Base-by-base conservation (phyloP, 2,329 filamentous ascomycete genomes). In the Diaporthe nobilis region DNA sequence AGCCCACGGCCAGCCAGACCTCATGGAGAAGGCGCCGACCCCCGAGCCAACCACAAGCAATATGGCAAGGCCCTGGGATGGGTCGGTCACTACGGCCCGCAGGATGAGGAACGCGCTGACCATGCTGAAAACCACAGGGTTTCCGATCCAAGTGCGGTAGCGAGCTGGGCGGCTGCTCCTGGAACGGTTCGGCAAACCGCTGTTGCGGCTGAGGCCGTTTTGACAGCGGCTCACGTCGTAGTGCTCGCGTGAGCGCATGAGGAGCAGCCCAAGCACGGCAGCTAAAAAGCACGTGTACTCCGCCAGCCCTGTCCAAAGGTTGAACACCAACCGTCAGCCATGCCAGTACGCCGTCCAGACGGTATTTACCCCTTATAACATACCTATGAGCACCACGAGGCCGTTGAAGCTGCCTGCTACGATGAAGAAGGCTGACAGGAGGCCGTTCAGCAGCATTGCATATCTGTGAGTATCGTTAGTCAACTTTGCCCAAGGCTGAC, bases 31-130 rank as follows among this genome's bases (percentile, higher is more conserved):
- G 22, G 79, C 75, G 72, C 73, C 80, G 72, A 82, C 74, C 74
- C 80, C 80, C 17, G 81, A 75, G 13, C 78, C 61, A 73, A 79
- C 79, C 77, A 81, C 80, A 65, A 79, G 79, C 70, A 82, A 37
- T 67, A 83, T 81, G 60, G 77, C 75, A 55, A 80, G 79, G 74
- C 78, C 80, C 76, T 82, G 81, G 65, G 81, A 77, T 70, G 79
- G 80, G 77, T 80, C 78, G 73, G 77, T 79, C 44, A 81, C 77
- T 55, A 78, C 73, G 76, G 80, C 82, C 78, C 81, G 79, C 61
- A 80, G 72, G 39, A 82, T 80, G 75, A 81, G 74, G 75, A 81
- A 68, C 42, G 76, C 77, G 73, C 80, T 82, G 44, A 80, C 77
- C 55, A 77, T 77, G 60, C 76, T 79, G 74, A 83, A 81, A 53